Percentiles rank a stretch among this genome's conserved stretches.
Conservation (phyloP, 1,284 basidiomycete genomes). For the Schizopora paradoxa region DNA sequence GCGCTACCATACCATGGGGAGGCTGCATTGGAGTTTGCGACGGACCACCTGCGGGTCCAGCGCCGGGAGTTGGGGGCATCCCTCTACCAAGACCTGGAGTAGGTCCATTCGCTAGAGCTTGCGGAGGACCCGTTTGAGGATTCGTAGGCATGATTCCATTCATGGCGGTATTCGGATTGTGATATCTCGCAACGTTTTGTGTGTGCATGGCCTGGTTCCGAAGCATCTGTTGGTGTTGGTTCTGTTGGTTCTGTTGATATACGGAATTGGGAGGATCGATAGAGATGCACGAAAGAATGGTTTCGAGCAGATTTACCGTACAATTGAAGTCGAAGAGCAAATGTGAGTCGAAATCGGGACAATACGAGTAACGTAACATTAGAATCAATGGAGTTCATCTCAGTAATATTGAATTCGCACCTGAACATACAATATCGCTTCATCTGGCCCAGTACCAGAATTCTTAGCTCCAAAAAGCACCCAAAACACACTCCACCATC, state of each 20-base stretch:
- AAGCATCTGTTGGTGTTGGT: conserved; percentile 27
- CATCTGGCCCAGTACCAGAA: conserved; percentile 52
- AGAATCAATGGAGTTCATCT: conserved; percentile 6
- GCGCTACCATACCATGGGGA: conserved; percentile 11
- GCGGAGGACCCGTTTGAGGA: neutral
- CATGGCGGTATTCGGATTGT: conserved; percentile 22
- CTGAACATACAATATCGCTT: conserved; percentile 66
- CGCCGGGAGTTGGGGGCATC: neutral
- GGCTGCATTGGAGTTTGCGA: conserved; percentile 18
- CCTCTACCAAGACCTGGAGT: conserved; percentile 5
- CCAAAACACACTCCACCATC: conserved; percentile 88
- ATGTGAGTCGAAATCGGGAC: conserved; percentile 5
- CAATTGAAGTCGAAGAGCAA: conserved; percentile 27
- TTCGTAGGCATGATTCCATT: conserved; percentile 27
- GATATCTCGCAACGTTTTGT: conserved; percentile 23
- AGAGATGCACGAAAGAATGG: conserved; percentile 9
- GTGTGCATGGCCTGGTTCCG: conserved; percentile 27
- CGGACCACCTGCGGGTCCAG: conserved; percentile 15
- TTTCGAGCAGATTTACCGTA: conserved; percentile 21
- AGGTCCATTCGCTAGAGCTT: no score
- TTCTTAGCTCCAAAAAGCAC: conserved; percentile 74
- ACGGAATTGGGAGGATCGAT: conserved; percentile 16
- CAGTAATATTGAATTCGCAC: no score
- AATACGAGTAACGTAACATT: conserved; percentile 10
- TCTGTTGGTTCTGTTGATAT: conserved; percentile 32